A percentile compares a stretch with the other conserved stretches of the same genome.
phyloP scores from a whole-genome alignment of 2,329 filamentous ascomycete genomes.

The Atkinsonella texensis region DNA sequence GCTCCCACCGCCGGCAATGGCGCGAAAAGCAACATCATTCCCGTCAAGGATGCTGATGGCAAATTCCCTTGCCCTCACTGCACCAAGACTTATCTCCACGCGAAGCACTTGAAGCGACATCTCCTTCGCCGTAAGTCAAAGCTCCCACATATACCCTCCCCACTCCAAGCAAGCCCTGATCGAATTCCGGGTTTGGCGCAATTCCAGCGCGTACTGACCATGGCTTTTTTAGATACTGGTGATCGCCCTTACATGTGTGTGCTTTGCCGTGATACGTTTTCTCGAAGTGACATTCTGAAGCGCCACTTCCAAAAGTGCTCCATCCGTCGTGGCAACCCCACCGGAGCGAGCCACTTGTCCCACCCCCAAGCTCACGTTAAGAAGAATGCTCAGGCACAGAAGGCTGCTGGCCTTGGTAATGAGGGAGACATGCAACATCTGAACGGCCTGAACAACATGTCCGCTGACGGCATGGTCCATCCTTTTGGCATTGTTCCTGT shows the following conservation, averaged over 20 bases:
- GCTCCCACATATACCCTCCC: background rate
- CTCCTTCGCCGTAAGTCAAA: conserved; percentile 76
- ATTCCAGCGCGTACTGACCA: conserved; percentile 16
- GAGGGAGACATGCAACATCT: conserved; percentile 48
- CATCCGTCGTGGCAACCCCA: conserved; percentile 88
- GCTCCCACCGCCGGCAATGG: conserved; percentile 59
- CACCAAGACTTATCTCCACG: conserved; percentile 94
- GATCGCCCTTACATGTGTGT: conserved; percentile 98
- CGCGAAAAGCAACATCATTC: conserved; percentile 71
- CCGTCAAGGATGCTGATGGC: conserved; percentile 90
- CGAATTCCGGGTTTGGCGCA: conserved; percentile 1
- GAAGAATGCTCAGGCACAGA: conserved; percentile 54
- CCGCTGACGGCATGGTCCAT: conserved; percentile 44
- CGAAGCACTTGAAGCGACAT: conserved; percentile 95
- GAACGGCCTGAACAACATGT: conserved; percentile 47
- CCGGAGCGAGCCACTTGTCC: conserved; percentile 85
- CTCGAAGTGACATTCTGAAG: conserved; percentile 94
- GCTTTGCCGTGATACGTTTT: conserved; percentile 95
- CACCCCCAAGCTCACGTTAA: conserved; percentile 84
- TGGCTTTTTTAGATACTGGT: conserved; percentile 63
- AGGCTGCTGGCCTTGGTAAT: conserved; percentile 37
- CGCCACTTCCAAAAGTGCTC: conserved; percentile 99
- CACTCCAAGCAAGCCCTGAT: background rate
- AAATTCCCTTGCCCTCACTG: conserved; percentile 98
- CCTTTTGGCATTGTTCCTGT: conserved; percentile 45